phyloP scores from a whole-genome alignment of 495 filamentous ascomycete species.

The Talaromyces liani region DNA sequence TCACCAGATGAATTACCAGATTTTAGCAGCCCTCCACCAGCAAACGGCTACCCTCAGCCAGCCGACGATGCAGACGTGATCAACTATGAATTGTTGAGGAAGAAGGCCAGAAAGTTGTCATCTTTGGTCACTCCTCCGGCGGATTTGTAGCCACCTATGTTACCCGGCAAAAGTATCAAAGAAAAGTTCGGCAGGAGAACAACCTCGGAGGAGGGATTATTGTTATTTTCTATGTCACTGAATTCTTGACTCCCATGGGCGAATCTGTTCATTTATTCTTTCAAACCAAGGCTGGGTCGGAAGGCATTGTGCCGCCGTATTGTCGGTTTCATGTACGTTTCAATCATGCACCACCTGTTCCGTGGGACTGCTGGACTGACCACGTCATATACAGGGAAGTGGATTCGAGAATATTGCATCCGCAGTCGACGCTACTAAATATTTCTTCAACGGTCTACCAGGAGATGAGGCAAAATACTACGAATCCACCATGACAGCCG shows the following conservation, averaged over 20 bases:
- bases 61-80: neutral
- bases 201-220: neutral
- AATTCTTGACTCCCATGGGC: neutral
- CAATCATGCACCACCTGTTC: too few species aligned
- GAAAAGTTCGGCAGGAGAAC: neutral
- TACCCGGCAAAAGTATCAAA: neutral
- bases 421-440: constrained; percentile 11
- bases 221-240: neutral
- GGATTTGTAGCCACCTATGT: neutral
- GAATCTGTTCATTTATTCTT: neutral
- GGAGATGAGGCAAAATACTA: neutral
- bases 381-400: neutral
- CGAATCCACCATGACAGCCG: neutral
- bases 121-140: neutral
- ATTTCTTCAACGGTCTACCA: constrained; percentile 7
- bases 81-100: neutral
- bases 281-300: neutral
- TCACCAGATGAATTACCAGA: neutral
- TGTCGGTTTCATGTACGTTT: constrained; percentile 1
- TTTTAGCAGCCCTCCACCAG: neutral
- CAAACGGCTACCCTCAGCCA: neutral
- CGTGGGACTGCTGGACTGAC: too few species aligned
- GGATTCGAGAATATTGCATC: constrained; percentile 21
- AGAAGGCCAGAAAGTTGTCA: neutral
- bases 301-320: neutral